Percentiles rank a stretch among this genome's conserved stretches.
phyloP scores from a whole-genome alignment of 2,329 filamentous ascomycete species.

The Geosmithia putterillii region DNA sequence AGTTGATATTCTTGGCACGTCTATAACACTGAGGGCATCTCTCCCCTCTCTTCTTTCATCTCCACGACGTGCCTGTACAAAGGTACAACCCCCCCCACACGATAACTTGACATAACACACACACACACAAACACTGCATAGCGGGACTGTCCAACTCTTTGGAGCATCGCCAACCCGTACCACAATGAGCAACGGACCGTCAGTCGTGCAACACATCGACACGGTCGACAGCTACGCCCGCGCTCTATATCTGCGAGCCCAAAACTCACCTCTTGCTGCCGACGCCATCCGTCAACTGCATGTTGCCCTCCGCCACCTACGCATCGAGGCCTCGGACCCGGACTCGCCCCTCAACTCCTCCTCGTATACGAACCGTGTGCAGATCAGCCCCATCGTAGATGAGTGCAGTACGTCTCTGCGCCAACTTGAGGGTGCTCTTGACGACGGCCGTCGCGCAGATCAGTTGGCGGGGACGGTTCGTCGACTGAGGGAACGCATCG shows the following conservation, averaged over 20 bases:
- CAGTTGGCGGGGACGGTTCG: slow-evolving; percentile 18
- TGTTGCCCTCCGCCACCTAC: slow-evolving; percentile 43
- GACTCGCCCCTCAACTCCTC: slow-evolving; percentile 35
- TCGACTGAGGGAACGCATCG: slow-evolving; percentile 33
- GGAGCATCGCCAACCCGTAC: slow-evolving; percentile 1
- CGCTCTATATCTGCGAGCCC: slow-evolving; percentile 40
- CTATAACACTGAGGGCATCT: too few relatives aligned
- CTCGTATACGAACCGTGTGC: slow-evolving; percentile 30
- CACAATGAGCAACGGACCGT: slow-evolving; percentile 17
- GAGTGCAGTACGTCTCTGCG: slow-evolving; percentile 42
- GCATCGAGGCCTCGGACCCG: slow-evolving; percentile 41
- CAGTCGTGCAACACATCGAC: slow-evolving; percentile 36
- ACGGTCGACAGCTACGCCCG: slow-evolving; percentile 42
- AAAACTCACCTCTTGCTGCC: slow-evolving; percentile 32
- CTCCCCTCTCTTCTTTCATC: too few relatives aligned
- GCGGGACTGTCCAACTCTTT: background rate
- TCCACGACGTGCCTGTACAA: too few relatives aligned
- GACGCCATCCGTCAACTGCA: slow-evolving; percentile 39
- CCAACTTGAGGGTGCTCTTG: slow-evolving; percentile 40
- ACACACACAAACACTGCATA: background rate
- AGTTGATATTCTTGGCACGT: too few relatives aligned
- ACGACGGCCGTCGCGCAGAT: slow-evolving; percentile 22
- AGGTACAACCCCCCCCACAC: background rate
- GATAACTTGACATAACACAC: background rate
- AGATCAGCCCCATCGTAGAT: slow-evolving; percentile 38